These are phyloP conservation scores for Barbarea vulgaris DNA, from an alignment of 345 rosid species.

Conservation along the genomic window DNA sequence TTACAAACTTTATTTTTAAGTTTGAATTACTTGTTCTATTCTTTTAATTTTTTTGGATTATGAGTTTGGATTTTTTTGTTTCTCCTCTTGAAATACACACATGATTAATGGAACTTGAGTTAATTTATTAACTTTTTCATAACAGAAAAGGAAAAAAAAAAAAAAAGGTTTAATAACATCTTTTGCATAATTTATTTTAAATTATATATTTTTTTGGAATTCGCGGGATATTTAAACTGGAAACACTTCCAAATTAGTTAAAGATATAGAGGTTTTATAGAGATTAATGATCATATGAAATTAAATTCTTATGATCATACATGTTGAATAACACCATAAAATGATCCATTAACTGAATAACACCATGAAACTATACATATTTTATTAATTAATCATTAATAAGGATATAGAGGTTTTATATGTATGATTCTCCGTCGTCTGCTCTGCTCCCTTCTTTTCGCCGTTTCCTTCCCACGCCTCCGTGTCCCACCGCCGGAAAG, in stretches of 20 bases:
- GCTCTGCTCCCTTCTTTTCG: neutral
- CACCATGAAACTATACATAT: too few species aligned
- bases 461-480: slow-evolving; percentile 12
- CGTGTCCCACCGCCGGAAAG: slow-evolving; percentile 3
- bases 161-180: too few species aligned
- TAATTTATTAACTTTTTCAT: neutral
- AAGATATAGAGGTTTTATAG: too few species aligned
- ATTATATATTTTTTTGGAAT: too few species aligned
- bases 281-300: too few species aligned
- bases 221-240: too few species aligned
- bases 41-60: neutral
- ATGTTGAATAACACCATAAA: too few species aligned
- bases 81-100: neutral
- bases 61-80: neutral
- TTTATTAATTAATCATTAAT: neutral
- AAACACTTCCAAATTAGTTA: too few species aligned
- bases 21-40: neutral
- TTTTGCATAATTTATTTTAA: too few species aligned
- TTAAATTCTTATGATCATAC: too few species aligned
- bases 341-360: too few species aligned
- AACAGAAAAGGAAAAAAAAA: too few species aligned
- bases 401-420: neutral
- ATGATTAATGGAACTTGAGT: neutral
- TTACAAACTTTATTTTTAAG: neutral
- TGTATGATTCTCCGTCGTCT: neutral